Evolutionary conservation across 2,329 filamentous ascomycete genomes (phyloP), one percentile per base, ranked within the genome.

Genomic region (Alternaria atra): DNA sequence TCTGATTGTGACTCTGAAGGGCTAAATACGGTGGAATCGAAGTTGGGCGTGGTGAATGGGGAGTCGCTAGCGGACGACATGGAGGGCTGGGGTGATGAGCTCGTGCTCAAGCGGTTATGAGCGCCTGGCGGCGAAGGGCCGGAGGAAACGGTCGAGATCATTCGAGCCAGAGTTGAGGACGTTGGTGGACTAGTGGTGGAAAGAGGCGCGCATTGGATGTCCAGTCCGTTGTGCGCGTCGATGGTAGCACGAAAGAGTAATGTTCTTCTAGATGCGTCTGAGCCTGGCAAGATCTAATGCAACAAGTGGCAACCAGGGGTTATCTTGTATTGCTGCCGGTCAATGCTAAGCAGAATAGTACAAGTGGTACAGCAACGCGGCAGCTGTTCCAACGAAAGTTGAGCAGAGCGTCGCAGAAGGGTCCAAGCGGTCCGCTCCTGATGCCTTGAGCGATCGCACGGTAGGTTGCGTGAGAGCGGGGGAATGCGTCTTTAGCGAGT

Each of bases 51-150:
- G 55, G 73, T 73, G 37, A 74, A 70, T 8, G 78, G 76, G 23
- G 78, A 80, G 50, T 80, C 78, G 71, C 77, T 79, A 44, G 73
- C 70, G 61, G 79, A 79, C 48, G 77, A 76, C 72, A 78, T 79
- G 59, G 79, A 80, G 66, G 78, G 72, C 64, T 76, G 76, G 37
- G 76, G 75, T 54, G 76, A 79, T 30, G 78, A 79, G 72, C 77
- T 78, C 61, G 74, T 78, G 73, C 77, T 80, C 73, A 77, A 63
- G 58, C 76, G 73, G 67, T 64, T 64, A 60, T 71, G 67, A 54
- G 69, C 71, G 70, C 66, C 68, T 60, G 73, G 66, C 65, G 71
- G 74, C 71, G 72, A 68, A 61, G 74, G 75, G 65, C 77, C 75
- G 68, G 77, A 75, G 46, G 73, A 71, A 37, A 73, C 54, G 42